These are phyloP conservation scores for Symbiodinium natans DNA, from an alignment of 73 alveolate species.

Conservation along the genomic window DNA sequence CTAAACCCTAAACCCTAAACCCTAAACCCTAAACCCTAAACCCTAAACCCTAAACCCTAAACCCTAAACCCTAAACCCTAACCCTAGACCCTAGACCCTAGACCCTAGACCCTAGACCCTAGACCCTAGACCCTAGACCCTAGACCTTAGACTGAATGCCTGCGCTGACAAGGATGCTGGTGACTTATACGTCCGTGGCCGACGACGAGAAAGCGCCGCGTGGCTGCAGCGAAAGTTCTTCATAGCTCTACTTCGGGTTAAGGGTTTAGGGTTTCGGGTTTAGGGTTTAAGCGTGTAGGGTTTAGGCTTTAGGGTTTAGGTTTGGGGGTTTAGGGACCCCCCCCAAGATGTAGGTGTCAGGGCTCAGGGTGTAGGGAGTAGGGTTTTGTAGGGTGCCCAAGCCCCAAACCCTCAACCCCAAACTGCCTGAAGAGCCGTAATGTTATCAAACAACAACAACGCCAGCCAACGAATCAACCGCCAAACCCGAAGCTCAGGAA, in stretches of 20 bases:
- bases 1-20: neutral
- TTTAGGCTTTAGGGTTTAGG: too few relatives aligned
- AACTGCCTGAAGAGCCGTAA: too few relatives aligned
- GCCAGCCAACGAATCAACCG: too few relatives aligned
- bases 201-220: neutral
- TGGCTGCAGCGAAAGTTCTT: neutral
- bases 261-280: neutral
- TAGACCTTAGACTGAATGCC: neutral
- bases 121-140: neutral
- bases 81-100: neutral
- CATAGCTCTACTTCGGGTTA: neutral
- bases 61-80: neutral
- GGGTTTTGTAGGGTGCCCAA: neutral
- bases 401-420: neutral
- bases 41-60: neutral
- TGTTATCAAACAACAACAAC: too few relatives aligned
- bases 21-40: neutral
- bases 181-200: neutral
- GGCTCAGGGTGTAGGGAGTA: too few relatives aligned
- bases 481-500: neutral
- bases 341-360: too few relatives aligned
- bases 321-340: too few relatives aligned
- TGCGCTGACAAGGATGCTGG: neutral
- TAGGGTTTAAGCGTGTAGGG: too few relatives aligned
- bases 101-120: neutral